Evolutionary conservation across 345 rosid genomes (phyloP).

Genomic region (Populus alba): DNA sequence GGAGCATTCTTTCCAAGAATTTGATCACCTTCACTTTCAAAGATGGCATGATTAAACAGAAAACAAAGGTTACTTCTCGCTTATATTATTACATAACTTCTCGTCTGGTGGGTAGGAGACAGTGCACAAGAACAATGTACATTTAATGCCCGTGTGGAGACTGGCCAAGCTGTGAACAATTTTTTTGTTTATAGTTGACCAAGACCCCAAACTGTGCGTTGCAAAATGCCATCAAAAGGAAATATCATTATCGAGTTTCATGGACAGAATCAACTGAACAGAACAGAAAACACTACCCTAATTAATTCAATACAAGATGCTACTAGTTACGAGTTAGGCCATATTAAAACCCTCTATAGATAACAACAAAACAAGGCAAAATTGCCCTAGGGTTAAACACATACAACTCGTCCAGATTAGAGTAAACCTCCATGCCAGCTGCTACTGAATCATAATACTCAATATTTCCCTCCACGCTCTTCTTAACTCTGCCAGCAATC

Average conservation of each 20-base stretch:
- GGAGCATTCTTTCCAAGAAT: background rate
- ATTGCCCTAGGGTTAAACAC: conserved; percentile 66
- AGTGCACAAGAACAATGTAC: conserved; percentile 23
- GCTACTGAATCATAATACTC: conserved; percentile 67
- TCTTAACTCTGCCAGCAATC: conserved; percentile 72
- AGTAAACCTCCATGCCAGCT: conserved; percentile 50
- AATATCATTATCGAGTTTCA: background rate
- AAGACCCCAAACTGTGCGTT: background rate
- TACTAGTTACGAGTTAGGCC: background rate
- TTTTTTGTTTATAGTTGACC: conserved; percentile 8
- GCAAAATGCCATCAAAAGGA: background rate
- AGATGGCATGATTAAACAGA: background rate
- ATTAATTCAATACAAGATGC: background rate
- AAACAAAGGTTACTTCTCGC: background rate
- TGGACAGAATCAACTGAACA: background rate
- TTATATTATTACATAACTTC: background rate
- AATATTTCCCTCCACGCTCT: conserved; percentile 34
- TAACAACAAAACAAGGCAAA: conserved; percentile 80
- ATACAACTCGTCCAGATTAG: conserved; percentile 61
- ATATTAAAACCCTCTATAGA: conserved; percentile 49
- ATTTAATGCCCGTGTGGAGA: conserved; percentile 29
- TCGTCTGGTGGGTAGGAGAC: background rate
- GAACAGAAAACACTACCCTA: conserved; percentile 3
- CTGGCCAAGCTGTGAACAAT: background rate
- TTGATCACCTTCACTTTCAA: background rate